These are phyloP conservation scores for Thelonectria blattea DNA, from an alignment of 2,329 filamentous ascomycete species.

Conservation along the genomic window DNA sequence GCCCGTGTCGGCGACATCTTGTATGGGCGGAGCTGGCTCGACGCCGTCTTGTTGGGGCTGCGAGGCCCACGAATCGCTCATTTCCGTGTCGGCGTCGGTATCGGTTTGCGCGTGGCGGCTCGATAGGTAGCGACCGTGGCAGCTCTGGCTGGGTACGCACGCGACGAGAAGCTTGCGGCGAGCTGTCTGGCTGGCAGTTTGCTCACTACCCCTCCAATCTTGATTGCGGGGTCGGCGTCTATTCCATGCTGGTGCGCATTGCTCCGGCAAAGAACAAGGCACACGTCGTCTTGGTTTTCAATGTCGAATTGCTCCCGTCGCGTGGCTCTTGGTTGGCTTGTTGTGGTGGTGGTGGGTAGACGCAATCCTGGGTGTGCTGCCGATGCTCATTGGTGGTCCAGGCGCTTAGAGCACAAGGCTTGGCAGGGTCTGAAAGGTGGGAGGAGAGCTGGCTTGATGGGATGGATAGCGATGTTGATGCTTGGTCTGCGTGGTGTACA, in stretches of 20 bases:
- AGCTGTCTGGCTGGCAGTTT: conserved; percentile 24
- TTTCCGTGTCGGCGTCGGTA: conserved; percentile 45
- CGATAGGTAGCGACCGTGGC: background rate
- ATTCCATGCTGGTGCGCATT: conserved; percentile 26
- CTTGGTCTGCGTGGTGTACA: background rate
- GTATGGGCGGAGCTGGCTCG: conserved; percentile 37
- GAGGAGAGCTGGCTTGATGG: background rate
- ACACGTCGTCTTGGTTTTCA: conserved; percentile 2
- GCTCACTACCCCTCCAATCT: conserved; percentile 34
- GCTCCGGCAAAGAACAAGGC: conserved; percentile 5
- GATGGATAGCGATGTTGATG: background rate
- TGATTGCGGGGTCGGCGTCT: conserved; percentile 19
- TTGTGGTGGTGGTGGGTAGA: conserved; percentile 27
- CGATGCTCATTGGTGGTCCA: conserved; percentile 33
- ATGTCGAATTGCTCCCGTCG: conserved; percentile 16
- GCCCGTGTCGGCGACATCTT: conserved; percentile 52
- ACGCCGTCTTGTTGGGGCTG: conserved; percentile 44
- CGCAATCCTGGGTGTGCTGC: conserved; percentile 27
- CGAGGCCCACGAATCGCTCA: conserved; percentile 54
- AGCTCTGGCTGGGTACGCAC: background rate
- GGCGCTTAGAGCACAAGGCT: conserved; percentile 15
- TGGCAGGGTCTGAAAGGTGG: background rate
- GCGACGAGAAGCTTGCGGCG: conserved; percentile 11
- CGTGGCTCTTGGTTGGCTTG: conserved; percentile 14
- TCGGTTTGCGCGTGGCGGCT: conserved; percentile 5